Evolutionary conservation across 2,329 filamentous ascomycete species (phyloP).

Genomic region (Penicillium sp.): DNA sequence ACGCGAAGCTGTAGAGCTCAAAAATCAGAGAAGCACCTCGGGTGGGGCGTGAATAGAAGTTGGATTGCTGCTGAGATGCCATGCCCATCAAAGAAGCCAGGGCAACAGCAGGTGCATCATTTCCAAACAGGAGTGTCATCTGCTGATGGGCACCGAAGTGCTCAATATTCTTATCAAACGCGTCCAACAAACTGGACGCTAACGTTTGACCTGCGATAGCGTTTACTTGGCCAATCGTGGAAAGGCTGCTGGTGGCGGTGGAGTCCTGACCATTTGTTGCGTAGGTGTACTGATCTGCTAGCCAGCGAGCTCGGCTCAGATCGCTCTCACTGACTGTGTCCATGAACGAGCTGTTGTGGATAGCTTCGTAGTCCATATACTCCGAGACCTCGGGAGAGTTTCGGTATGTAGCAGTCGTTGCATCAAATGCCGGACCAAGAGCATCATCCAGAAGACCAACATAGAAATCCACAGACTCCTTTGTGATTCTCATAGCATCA

Average conservation of each 20-base stretch:
- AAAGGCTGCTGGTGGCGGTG: slow-evolving; percentile 17
- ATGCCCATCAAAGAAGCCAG: slow-evolving; percentile 50
- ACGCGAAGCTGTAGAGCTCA: slow-evolving; percentile 50
- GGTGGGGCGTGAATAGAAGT: slow-evolving; percentile 51
- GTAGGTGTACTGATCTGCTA: slow-evolving; percentile 52
- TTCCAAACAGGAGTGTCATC: slow-evolving; percentile 51
- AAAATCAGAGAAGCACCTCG: slow-evolving; percentile 51
- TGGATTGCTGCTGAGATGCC: slow-evolving; percentile 34
- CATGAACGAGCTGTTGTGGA: slow-evolving; percentile 50
- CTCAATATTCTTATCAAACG: slow-evolving; percentile 41
- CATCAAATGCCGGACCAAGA: slow-evolving; percentile 45
- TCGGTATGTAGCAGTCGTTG: slow-evolving; percentile 45
- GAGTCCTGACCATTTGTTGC: slow-evolving; percentile 48
- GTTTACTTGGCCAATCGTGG: slow-evolving; percentile 30
- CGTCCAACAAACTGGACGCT: slow-evolving; percentile 37
- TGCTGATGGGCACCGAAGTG: slow-evolving; percentile 40
- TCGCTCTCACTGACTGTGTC: slow-evolving; percentile 31
- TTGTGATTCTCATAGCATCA: slow-evolving; percentile 41
- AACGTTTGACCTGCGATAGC: slow-evolving; percentile 46
- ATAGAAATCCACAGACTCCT: slow-evolving; percentile 47
- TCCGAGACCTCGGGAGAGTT: slow-evolving; percentile 57
- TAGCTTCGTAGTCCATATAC: slow-evolving; percentile 54
- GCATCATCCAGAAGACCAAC: slow-evolving; percentile 39
- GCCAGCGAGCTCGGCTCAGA: slow-evolving; percentile 38
- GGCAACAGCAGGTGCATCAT: slow-evolving; percentile 50